These are phyloP conservation scores for Vitis vinifera DNA, from an alignment of 164 flowering plant genomes.

Conservation along the genomic window DNA sequence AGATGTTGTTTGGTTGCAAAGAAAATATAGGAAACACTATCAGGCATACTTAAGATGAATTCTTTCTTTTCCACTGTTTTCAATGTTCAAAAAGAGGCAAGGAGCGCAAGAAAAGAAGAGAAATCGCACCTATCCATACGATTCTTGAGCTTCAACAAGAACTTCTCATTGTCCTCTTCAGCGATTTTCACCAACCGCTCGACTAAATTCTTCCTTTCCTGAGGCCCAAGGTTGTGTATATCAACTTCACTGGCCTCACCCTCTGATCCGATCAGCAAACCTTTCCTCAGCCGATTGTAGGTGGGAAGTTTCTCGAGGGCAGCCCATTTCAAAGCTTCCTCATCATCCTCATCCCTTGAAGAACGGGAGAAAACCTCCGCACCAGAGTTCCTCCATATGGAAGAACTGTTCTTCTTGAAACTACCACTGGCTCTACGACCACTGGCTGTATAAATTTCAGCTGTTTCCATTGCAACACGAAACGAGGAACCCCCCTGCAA, in stretches of 20 bases:
- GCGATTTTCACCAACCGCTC: conserved; percentile 57
- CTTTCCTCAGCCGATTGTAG: conserved; percentile 38
- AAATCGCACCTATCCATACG: conserved; percentile 55
- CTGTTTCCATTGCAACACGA: too few species aligned
- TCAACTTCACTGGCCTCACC: conserved; percentile 53
- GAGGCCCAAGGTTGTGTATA: conserved; percentile 41
- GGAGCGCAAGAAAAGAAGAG: too few species aligned
- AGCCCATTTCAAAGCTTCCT: conserved; percentile 69
- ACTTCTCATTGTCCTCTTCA: conserved; percentile 78
- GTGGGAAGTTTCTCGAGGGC: conserved; percentile 30
- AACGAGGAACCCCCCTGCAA: too few species aligned
- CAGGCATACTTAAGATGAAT: too few species aligned
- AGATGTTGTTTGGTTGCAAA: too few species aligned
- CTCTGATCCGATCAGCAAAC: conserved; percentile 23
- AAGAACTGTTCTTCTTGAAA: background rate
- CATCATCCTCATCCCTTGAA: conserved; percentile 45
- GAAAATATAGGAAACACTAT: too few species aligned
- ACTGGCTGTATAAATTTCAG: too few species aligned
- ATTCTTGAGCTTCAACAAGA: conserved; percentile 61
- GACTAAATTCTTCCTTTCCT: conserved; percentile 50
- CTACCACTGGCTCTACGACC: too few species aligned
- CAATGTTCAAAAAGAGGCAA: too few species aligned
- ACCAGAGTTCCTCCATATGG: conserved; percentile 6
- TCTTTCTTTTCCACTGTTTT: too few species aligned
- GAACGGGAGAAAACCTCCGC: conserved; percentile 28